Conservation (phyloP, 2,329 filamentous ascomycete genomes). For the Colletotrichum tamarilloi region DNA sequence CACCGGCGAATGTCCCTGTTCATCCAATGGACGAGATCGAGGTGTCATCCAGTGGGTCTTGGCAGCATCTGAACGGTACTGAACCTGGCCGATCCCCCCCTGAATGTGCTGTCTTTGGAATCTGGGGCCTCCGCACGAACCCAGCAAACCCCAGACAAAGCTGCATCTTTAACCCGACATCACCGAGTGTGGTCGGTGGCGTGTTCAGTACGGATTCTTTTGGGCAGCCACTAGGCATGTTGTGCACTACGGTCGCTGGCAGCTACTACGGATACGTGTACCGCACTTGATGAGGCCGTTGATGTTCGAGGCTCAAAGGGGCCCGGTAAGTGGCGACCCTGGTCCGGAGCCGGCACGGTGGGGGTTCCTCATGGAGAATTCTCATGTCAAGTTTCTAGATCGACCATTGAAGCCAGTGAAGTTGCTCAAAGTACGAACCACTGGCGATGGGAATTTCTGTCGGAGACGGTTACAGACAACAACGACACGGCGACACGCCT, state of each 20-base stretch:
- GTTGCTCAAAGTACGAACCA: no score
- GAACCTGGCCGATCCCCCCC: slow-evolving; percentile 2
- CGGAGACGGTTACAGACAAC: no score
- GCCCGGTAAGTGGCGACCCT: background rate
- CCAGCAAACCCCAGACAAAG: slow-evolving; percentile 8
- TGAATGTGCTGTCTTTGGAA: background rate
- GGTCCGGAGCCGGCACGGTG: background rate
- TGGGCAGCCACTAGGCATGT: no score
- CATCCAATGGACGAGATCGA: background rate
- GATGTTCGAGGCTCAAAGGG: background rate
- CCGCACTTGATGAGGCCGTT: background rate
- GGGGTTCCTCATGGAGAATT: background rate
- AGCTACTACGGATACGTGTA: background rate
- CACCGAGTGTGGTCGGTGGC: background rate
- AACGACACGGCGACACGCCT: background rate
- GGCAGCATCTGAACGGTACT: background rate
- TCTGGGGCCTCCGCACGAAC: slow-evolving; percentile 1
- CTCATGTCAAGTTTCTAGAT: no score
- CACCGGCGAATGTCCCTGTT: background rate
- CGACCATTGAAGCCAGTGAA: no score
- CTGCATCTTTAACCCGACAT: slow-evolving; percentile 25
- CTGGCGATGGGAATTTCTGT: background rate
- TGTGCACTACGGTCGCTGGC: no score
- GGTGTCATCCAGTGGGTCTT: slow-evolving; percentile 22
- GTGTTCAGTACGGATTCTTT: background rate